Percentiles rank a stretch among this genome's conserved stretches.
Evolutionary conservation across 2,329 filamentous ascomycete species (phyloP).

Genomic region (Verticillium isaacii): DNA sequence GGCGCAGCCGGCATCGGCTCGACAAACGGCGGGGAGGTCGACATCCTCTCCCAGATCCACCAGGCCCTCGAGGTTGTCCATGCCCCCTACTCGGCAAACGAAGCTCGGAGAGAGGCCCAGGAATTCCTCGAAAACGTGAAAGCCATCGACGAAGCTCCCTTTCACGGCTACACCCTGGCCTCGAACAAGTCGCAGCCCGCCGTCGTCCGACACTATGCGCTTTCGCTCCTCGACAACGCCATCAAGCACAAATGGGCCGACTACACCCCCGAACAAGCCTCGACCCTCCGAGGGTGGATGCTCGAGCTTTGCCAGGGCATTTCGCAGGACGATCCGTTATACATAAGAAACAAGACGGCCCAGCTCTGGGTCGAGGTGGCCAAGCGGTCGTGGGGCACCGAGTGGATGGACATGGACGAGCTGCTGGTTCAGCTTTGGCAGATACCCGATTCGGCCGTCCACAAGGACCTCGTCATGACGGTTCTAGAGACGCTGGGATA

Average conservation of each 20-base stretch:
- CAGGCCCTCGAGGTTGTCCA: conserved; percentile 86
- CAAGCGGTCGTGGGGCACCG: conserved; percentile 85
- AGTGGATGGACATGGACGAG: conserved; percentile 94
- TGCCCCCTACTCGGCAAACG: conserved; percentile 73
- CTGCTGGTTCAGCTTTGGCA: conserved; percentile 82
- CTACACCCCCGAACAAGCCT: conserved; percentile 64
- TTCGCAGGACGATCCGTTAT: conserved; percentile 68
- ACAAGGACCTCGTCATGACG: conserved; percentile 82
- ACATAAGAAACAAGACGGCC: conserved; percentile 87
- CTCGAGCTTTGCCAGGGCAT: conserved; percentile 72
- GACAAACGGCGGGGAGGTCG: conserved; percentile 32
- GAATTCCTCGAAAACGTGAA: conserved; percentile 84
- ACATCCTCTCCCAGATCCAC: conserved; percentile 64
- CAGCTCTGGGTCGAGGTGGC: conserved; percentile 93
- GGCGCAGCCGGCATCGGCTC: conserved; percentile 23
- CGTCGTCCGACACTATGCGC: conserved; percentile 86
- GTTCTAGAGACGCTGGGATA: conserved; percentile 90
- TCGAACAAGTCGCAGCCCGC: conserved; percentile 69
- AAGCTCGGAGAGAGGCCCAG: conserved; percentile 76
- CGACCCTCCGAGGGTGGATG: conserved; percentile 69
- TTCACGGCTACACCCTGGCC: conserved; percentile 80
- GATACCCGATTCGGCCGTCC: conserved; percentile 51
- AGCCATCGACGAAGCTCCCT: conserved; percentile 69
- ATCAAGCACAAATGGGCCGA: conserved; percentile 81
- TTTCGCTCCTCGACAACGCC: conserved; percentile 86